Evolutionary conservation across 2,329 filamentous ascomycete genomes (phyloP).

Genomic region (Ophiostoma sp.): DNA sequence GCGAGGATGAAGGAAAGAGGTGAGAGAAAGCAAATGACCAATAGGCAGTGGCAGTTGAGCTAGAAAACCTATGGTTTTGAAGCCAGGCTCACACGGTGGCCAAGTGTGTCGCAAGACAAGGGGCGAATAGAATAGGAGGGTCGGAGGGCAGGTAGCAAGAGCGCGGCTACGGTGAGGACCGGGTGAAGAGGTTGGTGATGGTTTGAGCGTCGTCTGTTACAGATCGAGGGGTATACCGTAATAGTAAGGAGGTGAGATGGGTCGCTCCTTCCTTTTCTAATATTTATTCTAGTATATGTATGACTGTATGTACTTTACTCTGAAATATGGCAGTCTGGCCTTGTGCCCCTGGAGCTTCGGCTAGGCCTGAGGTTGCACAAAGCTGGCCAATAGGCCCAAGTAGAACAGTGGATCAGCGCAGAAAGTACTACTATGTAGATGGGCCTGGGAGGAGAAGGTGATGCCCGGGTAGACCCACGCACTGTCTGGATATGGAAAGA

Average conservation of each 20-base stretch:
- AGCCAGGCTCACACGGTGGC: neutral
- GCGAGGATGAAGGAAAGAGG: neutral
- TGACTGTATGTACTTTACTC: no score
- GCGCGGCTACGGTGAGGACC: neutral
- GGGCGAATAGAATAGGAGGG: constrained; percentile 1
- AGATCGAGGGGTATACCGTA: constrained; percentile 13
- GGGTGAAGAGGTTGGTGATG: neutral
- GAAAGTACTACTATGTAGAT: constrained; percentile 1
- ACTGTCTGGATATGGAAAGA: constrained; percentile 2
- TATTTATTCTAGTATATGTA: neutral
- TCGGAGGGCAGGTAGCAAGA: neutral
- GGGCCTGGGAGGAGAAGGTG: constrained; percentile 5
- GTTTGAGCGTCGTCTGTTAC: constrained; percentile 12
- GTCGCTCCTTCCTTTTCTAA: neutral
- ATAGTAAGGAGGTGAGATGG: constrained; percentile 13
- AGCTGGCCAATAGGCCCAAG: neutral
- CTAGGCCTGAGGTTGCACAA: neutral
- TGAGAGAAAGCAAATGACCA: neutral
- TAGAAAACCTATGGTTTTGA: neutral
- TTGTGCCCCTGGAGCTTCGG: constrained; percentile 2
- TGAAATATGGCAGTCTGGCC: neutral
- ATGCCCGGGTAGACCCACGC: constrained; percentile 8
- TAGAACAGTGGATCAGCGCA: neutral
- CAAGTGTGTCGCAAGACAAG: constrained; percentile 1
- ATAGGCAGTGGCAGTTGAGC: neutral